These are phyloP conservation scores for Diplodia sapinea DNA, from an alignment of 2,329 filamentous ascomycete species.

Conservation along the genomic window DNA sequence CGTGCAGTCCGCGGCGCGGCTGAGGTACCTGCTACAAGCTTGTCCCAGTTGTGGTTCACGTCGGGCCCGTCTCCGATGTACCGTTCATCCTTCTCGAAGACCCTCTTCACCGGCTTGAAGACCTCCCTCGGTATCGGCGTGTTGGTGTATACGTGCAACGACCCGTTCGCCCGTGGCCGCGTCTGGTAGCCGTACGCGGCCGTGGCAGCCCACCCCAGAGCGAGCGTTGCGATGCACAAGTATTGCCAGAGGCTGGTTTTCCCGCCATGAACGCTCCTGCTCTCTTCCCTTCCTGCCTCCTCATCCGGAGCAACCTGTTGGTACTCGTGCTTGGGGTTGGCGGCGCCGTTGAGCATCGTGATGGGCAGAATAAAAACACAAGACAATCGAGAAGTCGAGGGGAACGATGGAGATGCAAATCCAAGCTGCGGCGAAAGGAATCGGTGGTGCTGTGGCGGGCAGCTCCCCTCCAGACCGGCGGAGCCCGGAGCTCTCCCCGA, in stretches of 20 bases:
- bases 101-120: not conserved
- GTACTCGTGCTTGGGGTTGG: conserved; percentile 14
- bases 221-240: not conserved
- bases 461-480: too few relatives aligned
- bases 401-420: too few relatives aligned
- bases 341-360: not conserved
- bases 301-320: conserved; percentile 8
- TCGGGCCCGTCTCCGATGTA: conserved; percentile 5
- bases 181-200: not conserved
- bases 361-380: not conserved
- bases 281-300: not conserved
- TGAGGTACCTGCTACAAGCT: conserved; percentile 2
- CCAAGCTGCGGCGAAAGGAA: too few relatives aligned
- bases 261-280: not conserved
- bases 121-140: conserved; percentile 6
- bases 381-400: not conserved
- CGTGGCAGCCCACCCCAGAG: conserved; percentile 3
- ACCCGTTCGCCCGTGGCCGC: not conserved
- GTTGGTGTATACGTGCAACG: not conserved
- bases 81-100: not conserved
- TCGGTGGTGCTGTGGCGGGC: too few relatives aligned
- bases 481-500: too few relatives aligned
- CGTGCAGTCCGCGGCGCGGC: too few relatives aligned
- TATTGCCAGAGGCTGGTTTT: not conserved
- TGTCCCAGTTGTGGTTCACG: conserved; percentile 3